These are phyloP conservation scores for Dryas drummondii DNA, from an alignment of 306 rosid genomes.

Conservation along the genomic window DNA sequence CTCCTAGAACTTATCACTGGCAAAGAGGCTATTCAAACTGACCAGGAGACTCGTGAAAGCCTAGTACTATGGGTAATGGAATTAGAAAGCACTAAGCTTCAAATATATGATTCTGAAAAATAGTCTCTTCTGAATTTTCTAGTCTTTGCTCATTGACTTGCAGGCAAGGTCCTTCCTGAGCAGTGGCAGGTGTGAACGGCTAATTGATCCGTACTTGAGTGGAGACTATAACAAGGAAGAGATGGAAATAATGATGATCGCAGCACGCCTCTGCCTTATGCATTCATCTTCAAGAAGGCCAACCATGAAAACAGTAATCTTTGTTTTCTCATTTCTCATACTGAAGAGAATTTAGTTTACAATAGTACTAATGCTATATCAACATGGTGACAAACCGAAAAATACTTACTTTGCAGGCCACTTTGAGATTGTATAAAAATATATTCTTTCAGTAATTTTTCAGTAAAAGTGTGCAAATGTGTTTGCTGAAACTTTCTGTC, in stretches of 20 bases:
- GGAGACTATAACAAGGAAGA: conserved; percentile 44
- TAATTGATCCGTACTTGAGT: conserved; percentile 40
- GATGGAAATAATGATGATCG: conserved; percentile 43
- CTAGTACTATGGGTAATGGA: conserved; percentile 45
- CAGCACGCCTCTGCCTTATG: conserved; percentile 45
- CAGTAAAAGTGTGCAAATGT: not conserved
- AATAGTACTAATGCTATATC: not conserved
- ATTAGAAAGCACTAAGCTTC: not conserved
- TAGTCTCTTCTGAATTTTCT: not conserved
- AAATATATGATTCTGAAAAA: not conserved
- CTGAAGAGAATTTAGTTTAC: no score
- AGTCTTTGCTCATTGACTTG: conserved; percentile 13
- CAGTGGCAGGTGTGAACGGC: conserved; percentile 31
- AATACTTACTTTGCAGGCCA: not conserved
- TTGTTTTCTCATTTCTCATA: not conserved
- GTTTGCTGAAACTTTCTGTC: not conserved
- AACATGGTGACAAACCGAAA: not conserved
- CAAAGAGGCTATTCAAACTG: conserved; percentile 45
- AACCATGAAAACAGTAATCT: conserved; percentile 39
- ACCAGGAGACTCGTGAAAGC: conserved; percentile 36
- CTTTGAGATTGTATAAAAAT: not conserved
- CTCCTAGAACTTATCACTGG: conserved; percentile 53
- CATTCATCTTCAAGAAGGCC: conserved; percentile 50
- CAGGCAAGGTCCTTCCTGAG: conserved; percentile 48
- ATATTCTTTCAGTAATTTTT: not conserved